A percentile compares a stretch with the other conserved stretches of the same genome.
Evolutionary conservation across 2,329 filamentous ascomycete species (phyloP).

Genomic region (Alternaria ventricosa): DNA sequence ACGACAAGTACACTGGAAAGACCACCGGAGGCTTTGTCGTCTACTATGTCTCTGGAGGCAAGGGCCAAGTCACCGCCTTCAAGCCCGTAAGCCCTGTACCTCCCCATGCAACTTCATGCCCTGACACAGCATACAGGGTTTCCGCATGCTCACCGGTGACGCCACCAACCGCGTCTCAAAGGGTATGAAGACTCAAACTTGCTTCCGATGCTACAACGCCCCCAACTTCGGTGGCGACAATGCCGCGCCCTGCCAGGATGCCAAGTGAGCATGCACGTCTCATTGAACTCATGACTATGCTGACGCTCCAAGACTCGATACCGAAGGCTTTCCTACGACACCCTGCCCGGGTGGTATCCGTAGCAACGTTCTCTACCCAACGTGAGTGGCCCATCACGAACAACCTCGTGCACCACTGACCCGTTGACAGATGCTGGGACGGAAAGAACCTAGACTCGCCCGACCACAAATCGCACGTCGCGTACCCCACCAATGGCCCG

Average conservation of each 20-base stretch:
- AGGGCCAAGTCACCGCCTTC: conserved; percentile 53
- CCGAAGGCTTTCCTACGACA: conserved; percentile 21
- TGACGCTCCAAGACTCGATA: conserved; percentile 6
- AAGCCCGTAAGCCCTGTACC: conserved; percentile 24
- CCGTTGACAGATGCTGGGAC: conserved; percentile 57
- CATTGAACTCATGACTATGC: not conserved
- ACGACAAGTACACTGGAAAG: conserved; percentile 39
- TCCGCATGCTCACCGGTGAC: conserved; percentile 57
- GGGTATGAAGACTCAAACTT: conserved; percentile 44
- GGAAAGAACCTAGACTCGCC: conserved; percentile 55
- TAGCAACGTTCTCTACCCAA: conserved; percentile 39
- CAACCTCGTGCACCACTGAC: not conserved
- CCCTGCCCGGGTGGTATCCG: conserved; percentile 38
- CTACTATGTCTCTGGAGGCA: conserved; percentile 55
- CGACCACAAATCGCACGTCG: conserved; percentile 60
- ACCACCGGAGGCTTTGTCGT: conserved; percentile 54
- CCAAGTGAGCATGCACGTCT: conserved; percentile 5
- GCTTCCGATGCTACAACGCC: conserved; percentile 55
- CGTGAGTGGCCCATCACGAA: conserved; percentile 3
- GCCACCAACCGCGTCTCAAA: conserved; percentile 31
- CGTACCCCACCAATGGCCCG: conserved; percentile 49
- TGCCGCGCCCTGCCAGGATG: conserved; percentile 39
- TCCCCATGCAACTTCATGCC: accelerated
- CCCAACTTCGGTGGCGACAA: conserved; percentile 55
- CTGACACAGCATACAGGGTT: conserved; percentile 40